A percentile compares a stretch with the other conserved stretches of the same genome.
These are phyloP conservation scores for Alternaria atra DNA, from an alignment of 2,329 filamentous ascomycete genomes.

Conservation along the genomic window DNA sequence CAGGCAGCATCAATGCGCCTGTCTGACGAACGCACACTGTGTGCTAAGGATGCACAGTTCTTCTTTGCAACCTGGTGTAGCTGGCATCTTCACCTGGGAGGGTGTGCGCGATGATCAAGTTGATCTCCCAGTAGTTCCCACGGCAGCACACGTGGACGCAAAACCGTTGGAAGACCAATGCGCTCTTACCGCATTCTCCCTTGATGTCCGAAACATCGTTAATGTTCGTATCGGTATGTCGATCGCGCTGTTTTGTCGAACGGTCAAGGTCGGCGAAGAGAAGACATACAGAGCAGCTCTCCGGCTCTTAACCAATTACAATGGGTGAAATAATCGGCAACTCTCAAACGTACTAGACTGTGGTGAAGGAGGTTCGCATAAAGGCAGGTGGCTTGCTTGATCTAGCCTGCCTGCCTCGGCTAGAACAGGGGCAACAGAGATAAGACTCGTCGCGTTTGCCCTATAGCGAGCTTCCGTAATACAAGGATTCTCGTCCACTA, in stretches of 20 bases:
- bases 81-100: not conserved
- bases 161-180: conserved; percentile 11
- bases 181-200: conserved; percentile 1
- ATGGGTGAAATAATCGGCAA: not conserved
- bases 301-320: not conserved
- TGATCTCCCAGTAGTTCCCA: not conserved
- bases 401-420: not conserved
- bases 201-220: not conserved
- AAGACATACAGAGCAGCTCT: not conserved
- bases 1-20: not conserved
- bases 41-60: not conserved
- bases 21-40: not conserved
- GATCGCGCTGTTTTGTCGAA: not conserved
- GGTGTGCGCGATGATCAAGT: not conserved
- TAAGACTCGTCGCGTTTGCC: conserved; percentile 1
- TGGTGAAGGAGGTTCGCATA: conserved; percentile 1
- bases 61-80: not conserved
- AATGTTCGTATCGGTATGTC: conserved; percentile 3
- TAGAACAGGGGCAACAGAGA: not conserved
- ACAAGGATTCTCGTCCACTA: not conserved
- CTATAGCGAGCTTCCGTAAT: not conserved
- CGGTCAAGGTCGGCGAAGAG: conserved; percentile 6
- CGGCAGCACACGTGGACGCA: conserved; percentile 16
- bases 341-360: not conserved
- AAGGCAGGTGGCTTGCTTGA: conserved; percentile 13